Percentiles rank a stretch among this genome's conserved stretches.
phyloP scores from a whole-genome alignment of 129 eudicot species.

The Flaveria ramosissima region DNA sequence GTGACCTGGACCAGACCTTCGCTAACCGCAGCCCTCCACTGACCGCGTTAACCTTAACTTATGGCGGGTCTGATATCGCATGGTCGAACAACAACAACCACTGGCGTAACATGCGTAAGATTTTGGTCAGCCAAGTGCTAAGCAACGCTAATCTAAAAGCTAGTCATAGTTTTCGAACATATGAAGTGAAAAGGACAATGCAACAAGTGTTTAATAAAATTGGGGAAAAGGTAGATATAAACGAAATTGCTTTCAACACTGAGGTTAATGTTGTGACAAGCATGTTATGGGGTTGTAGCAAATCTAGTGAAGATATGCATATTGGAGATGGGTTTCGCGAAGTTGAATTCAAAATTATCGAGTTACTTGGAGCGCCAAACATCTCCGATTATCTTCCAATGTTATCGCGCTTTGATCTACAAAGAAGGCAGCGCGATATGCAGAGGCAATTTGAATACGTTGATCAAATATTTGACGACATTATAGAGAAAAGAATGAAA shows the following conservation, averaged over 20 bases:
- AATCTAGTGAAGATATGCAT: not conserved
- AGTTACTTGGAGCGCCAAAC: slow-evolving; percentile 1
- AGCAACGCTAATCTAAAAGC: not conserved
- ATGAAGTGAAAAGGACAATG: not conserved
- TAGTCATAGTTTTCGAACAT: not conserved
- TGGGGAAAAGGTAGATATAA: not conserved
- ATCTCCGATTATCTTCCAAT: not conserved
- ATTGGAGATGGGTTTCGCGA: not conserved
- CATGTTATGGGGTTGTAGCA: slow-evolving; percentile 10
- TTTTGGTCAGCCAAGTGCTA: slow-evolving; percentile 3
- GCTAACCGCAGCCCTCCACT: not conserved
- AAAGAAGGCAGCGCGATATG: not conserved
- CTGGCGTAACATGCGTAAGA: slow-evolving; percentile 8
- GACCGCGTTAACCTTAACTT: not conserved
- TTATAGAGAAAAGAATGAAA: not conserved
- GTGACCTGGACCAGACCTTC: not conserved
- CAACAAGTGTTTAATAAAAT: not conserved
- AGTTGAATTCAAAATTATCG: not conserved
- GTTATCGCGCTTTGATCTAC: slow-evolving; percentile 10
- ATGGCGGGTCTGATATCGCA: not conserved
- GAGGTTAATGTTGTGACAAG: slow-evolving; percentile 9
- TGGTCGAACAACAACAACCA: not conserved
- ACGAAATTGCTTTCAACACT: slow-evolving; percentile 2
- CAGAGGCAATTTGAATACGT: not conserved
- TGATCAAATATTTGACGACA: not conserved